phyloP scores from a whole-genome alignment of 2,329 filamentous ascomycete species.

The Thielaviopsis punctulata region DNA sequence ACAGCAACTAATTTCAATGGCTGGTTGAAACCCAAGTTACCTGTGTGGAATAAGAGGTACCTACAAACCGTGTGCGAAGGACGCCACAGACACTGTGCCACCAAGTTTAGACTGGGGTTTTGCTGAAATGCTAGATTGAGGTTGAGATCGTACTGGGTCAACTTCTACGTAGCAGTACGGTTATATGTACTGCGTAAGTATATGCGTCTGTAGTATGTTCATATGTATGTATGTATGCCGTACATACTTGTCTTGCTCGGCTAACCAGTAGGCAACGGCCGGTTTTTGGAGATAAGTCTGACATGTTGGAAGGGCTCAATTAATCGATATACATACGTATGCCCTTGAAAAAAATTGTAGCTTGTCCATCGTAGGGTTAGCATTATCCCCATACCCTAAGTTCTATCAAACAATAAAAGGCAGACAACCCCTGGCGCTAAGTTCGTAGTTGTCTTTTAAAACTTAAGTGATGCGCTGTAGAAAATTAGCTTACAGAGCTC shows the following conservation, averaged over 20 bases:
- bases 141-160: not conserved
- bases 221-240: too few relatives aligned
- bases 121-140: not conserved
- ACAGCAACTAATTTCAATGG: not conserved
- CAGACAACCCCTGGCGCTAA: too few relatives aligned
- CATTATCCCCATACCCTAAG: not conserved
- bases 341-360: not conserved
- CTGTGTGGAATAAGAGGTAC: slow-evolving; percentile 1
- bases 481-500: not conserved
- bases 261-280: not conserved
- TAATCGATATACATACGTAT: not conserved
- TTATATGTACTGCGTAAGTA: too few relatives aligned
- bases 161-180: not conserved
- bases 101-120: slow-evolving; percentile 8
- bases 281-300: not conserved
- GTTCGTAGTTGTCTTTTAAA: not conserved
- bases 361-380: too few relatives aligned
- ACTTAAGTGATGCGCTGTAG: not conserved
- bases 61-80: slow-evolving; percentile 3
- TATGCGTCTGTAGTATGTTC: too few relatives aligned
- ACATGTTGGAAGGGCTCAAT: not conserved
- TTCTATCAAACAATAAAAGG: not conserved
- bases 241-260: not conserved
- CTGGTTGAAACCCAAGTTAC: too few relatives aligned
- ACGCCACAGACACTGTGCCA: slow-evolving; percentile 9